Conservation (phyloP, 176 grass and related monocot genomes). For the Aegilops tauschii region DNA sequence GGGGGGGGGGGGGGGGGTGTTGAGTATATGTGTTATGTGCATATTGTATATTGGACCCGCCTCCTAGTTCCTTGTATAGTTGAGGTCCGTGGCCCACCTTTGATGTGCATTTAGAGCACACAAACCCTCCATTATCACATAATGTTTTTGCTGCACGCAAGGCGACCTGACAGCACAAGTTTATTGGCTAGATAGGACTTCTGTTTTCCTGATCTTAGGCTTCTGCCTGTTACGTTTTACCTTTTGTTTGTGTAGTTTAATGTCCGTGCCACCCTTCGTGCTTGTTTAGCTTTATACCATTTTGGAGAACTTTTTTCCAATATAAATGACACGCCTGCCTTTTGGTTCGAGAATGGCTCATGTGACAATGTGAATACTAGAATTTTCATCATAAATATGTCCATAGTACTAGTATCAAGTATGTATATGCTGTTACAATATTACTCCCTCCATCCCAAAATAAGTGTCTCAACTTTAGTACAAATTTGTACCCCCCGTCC, state of each 20-base stretch:
- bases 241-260: not conserved
- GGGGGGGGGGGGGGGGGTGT: too few relatives aligned
- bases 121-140: not conserved
- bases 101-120: not conserved
- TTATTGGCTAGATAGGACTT: not conserved
- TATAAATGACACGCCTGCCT: not conserved
- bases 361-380: not conserved
- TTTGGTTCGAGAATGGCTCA: not conserved
- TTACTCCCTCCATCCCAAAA: too few relatives aligned
- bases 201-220: not conserved
- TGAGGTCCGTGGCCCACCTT: too few relatives aligned
- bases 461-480: too few relatives aligned
- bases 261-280: not conserved
- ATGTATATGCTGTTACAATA: too few relatives aligned
- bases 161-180: not conserved
- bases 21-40: too few relatives aligned
- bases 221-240: not conserved
- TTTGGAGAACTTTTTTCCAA: not conserved
- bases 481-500: too few relatives aligned
- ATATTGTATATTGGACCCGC: too few relatives aligned
- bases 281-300: not conserved
- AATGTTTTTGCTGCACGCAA: not conserved
- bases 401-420: not conserved
- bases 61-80: too few relatives aligned
- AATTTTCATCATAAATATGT: not conserved